A percentile compares a stretch with the other conserved stretches of the same genome.
Evolutionary conservation across 306 rosid species (phyloP).

Genomic region (Glycine latifolia): DNA sequence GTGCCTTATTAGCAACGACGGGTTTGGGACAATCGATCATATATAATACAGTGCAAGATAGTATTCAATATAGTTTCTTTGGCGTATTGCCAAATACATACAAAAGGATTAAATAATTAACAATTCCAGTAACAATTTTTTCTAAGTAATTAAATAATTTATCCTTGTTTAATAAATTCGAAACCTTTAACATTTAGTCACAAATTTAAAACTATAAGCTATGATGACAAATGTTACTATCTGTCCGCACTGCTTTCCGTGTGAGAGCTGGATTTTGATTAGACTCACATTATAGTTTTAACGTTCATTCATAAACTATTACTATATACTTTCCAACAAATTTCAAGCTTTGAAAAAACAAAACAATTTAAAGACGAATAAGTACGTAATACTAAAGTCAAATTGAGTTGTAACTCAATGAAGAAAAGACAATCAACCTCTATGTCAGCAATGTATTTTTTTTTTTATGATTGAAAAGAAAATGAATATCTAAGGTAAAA

Average conservation of each 20-base stretch:
- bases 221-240: conserved; percentile 17
- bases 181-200: conserved; percentile 22
- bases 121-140: background rate
- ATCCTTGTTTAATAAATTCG: conserved; percentile 13
- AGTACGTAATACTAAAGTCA: conserved; percentile 22
- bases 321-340: background rate
- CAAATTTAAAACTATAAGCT: conserved; percentile 22
- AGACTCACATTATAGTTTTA: conserved; percentile 26
- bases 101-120: background rate
- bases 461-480: conserved; percentile 11
- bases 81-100: conserved; percentile 10
- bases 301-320: background rate
- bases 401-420: conserved; percentile 41
- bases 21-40: background rate
- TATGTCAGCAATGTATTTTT: conserved; percentile 36
- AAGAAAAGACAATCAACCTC: conserved; percentile 21
- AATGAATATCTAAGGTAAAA: background rate
- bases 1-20: background rate
- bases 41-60: background rate
- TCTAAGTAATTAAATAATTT: background rate
- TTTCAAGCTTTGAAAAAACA: conserved; percentile 26
- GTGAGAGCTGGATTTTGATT: conserved; percentile 44
- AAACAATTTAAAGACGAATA: conserved; percentile 6
- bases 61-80: conserved; percentile 13
- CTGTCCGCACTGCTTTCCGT: conserved; percentile 30